A percentile compares a stretch with the other conserved stretches of the same genome.
These are phyloP conservation scores for Reticulascus tulasneorum DNA, from an alignment of 2,329 filamentous ascomycete species.

Conservation along the genomic window DNA sequence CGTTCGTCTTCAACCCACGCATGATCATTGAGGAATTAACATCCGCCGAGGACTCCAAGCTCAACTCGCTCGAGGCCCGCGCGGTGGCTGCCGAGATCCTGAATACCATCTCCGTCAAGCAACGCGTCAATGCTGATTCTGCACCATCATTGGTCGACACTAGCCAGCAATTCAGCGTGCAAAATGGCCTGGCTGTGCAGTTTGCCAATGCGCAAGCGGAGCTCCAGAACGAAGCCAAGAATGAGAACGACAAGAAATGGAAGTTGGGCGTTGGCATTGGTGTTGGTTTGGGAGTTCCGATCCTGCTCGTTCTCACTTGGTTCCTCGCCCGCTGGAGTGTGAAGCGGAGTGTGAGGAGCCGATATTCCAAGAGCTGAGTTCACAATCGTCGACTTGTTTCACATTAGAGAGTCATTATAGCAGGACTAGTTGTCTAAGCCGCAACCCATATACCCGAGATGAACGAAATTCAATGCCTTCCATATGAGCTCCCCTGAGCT, in stretches of 20 bases:
- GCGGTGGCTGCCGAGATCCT: background rate
- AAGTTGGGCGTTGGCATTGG: slow-evolving; percentile 6
- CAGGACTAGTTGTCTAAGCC: no score
- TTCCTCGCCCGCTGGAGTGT: no score
- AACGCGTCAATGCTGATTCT: background rate
- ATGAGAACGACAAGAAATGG: slow-evolving; percentile 2
- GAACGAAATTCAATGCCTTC: no score
- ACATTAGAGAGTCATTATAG: no score
- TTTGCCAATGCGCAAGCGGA: background rate
- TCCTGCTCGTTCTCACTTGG: background rate
- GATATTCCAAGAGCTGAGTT: no score
- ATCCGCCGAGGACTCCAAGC: background rate
- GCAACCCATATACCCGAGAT: no score
- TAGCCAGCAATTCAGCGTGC: background rate
- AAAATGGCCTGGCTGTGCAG: background rate
- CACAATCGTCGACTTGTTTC: no score
- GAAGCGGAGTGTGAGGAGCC: no score
- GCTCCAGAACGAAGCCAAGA: no score
- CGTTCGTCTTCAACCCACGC: background rate
- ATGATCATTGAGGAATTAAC: background rate
- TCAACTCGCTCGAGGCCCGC: background rate
- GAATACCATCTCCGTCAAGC: background rate
- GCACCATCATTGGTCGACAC: no score
- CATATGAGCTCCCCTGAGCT: no score
- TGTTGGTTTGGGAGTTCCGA: slow-evolving; percentile 4